These are phyloP conservation scores for Sporothrix protearum DNA, from an alignment of 2,329 filamentous ascomycete genomes.

Conservation along the genomic window DNA sequence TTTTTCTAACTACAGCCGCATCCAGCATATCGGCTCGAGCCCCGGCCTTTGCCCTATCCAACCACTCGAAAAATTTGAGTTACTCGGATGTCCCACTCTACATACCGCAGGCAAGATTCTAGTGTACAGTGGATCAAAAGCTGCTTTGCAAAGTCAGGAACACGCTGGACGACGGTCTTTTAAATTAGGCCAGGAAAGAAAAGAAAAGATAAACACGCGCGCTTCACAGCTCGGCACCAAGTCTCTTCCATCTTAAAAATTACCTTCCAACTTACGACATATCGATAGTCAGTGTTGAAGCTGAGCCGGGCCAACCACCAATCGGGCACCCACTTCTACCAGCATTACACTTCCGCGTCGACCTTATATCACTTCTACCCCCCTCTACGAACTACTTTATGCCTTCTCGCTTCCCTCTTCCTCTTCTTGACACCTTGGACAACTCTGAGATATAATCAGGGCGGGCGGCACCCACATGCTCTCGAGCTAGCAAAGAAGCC, in stretches of 20 bases:
- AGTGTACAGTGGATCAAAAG: background rate
- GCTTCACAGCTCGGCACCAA: background rate
- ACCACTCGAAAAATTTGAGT: background rate
- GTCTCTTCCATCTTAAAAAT: background rate
- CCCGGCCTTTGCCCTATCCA: background rate
- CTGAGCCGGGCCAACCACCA: background rate
- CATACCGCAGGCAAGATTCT: background rate
- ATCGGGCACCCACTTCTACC: background rate
- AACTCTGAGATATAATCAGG: background rate
- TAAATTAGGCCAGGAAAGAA: background rate
- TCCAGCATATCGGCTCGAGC: background rate
- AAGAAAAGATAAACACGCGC: background rate
- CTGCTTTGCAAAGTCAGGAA: background rate
- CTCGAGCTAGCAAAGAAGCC: background rate
- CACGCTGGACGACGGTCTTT: background rate
- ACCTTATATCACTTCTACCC: background rate
- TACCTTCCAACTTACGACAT: background rate
- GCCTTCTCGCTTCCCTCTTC: conserved; percentile 17
- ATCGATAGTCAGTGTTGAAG: background rate
- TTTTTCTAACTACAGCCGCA: background rate
- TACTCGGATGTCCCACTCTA: background rate
- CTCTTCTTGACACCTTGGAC: background rate
- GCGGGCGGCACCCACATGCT: background rate
- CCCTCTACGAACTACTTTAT: background rate
- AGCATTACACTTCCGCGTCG: background rate